Base-by-base conservation (phyloP, 352 stramenopile genomes). In the Pythium chondricola region DNA sequence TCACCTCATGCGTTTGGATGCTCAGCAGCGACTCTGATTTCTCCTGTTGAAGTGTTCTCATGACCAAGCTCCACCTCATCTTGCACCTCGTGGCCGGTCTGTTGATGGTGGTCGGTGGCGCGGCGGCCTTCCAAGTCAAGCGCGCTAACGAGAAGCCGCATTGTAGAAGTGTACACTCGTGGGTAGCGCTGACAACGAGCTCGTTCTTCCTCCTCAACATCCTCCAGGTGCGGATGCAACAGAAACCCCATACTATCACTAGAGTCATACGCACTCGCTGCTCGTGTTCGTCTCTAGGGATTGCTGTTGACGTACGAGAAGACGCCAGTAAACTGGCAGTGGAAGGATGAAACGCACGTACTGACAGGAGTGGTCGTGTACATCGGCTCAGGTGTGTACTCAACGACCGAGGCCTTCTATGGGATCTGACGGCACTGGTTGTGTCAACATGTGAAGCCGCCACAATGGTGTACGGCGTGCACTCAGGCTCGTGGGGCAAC, bases 321-420 rank as follows among this genome's bases (percentile, higher is more conserved):
- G 26, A 53, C 51, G 14, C 52, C 57, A 11, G 17, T 62, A 14
- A 84, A 85, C 32, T 87, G 75, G 75, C 72, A 85, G 50, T 87
- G 75, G 75, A 83, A 71, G 46, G 75, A 88, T 37, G 75, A 85
- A 50, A 88, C 73, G 11, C 75, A 88, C 50, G 65, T 71, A 10
- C 58, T 85, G 6, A 74, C 73, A 6, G 75, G 75, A 14, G 67
- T 70, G 24, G 48, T 87, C 16, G 59, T 80, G 46, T 83, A 85
- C 67, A 63, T 85, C 13, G 69, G 70, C 21, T 59, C 59, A 13
- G 48, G 62, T 71, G 45, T 35, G 55, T 65, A n/a, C n/a, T n/a
- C 10, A 17, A 41, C 7, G 17, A 20, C 20, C 11, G 11, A 16
- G 17, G 16, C 8, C 11, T 24, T 42, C 35, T 9, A 33, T 33